These are phyloP conservation scores for Vitis hybrid DNA, from an alignment of 177 flowering plant species.

Conservation along the genomic window DNA sequence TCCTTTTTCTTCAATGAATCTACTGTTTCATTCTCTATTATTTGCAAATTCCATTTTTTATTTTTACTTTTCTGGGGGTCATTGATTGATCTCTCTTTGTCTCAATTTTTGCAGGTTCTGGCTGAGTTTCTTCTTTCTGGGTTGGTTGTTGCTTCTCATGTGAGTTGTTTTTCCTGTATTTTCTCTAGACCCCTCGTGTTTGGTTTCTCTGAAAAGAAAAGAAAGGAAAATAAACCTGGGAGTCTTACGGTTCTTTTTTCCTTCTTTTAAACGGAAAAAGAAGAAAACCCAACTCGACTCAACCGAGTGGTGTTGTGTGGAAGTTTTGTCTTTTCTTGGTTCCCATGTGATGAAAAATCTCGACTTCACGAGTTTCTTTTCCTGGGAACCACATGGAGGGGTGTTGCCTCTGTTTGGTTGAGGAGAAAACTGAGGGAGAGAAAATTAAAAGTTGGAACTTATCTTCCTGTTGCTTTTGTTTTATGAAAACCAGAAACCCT, in stretches of 20 bases:
- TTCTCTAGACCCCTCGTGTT: not conserved
- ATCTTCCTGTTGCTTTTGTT: too few species aligned
- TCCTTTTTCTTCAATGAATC: not conserved
- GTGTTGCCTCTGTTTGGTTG: too few species aligned
- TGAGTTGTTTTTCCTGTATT: not conserved
- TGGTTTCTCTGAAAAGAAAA: constrained; percentile 5
- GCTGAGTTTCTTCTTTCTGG: not conserved
- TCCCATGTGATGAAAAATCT: too few species aligned
- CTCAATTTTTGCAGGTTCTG: not conserved
- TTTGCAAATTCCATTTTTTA: not conserved
- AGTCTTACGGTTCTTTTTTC: not conserved
- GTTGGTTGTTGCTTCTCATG: not conserved
- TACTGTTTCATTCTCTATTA: not conserved
- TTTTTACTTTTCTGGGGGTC: not conserved
- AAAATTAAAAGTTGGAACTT: too few species aligned
- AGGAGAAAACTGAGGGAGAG: too few species aligned
- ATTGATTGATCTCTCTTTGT: not conserved
- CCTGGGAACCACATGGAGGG: too few species aligned
- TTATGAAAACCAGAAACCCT: too few species aligned
- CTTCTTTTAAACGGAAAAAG: not conserved
- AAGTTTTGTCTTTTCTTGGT: too few species aligned
- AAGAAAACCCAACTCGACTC: not conserved
- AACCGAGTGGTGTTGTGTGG: too few species aligned
- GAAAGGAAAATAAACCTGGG: not conserved
- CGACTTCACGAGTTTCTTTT: too few species aligned